A percentile compares a stretch with the other conserved stretches of the same genome.
These are phyloP conservation scores for Lathyrus oleraceus DNA, from an alignment of 306 rosid species.

Conservation along the genomic window DNA sequence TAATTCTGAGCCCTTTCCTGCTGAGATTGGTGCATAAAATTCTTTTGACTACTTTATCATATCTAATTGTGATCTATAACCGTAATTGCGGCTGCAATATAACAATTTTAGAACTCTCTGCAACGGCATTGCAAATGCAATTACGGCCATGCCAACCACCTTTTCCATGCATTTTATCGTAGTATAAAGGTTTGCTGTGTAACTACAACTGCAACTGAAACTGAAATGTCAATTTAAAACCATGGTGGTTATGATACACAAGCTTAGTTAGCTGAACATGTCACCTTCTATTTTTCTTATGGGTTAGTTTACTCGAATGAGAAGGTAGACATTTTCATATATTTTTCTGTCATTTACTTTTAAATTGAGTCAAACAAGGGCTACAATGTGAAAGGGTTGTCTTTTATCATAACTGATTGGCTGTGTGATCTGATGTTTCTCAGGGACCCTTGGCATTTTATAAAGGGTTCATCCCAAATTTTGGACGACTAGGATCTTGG, in stretches of 20 bases:
- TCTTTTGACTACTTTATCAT: conserved; percentile 11
- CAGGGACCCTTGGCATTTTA: conserved; percentile 94
- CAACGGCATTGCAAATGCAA: background rate
- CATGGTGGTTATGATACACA: conserved; percentile 10
- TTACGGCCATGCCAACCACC: background rate
- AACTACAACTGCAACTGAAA: background rate
- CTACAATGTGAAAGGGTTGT: background rate
- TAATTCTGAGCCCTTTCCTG: background rate
- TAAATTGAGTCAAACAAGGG: conserved; percentile 7
- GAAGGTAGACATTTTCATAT: background rate
- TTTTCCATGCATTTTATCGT: background rate
- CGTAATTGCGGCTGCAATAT: background rate
- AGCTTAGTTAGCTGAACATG: background rate
- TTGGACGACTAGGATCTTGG: conserved; percentile 98
- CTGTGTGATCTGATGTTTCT: conserved; percentile 33
- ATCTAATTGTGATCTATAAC: conserved; percentile 1
- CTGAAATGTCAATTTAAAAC: background rate
- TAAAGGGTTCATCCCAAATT: conserved; percentile 92
- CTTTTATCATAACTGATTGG: conserved; percentile 23
- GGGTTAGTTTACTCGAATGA: background rate
- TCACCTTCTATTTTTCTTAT: background rate
- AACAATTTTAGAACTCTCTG: background rate
- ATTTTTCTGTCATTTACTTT: background rate
- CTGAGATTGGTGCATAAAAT: background rate
- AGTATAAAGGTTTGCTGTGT: background rate